Conservation (phyloP, 257 asterid genomes). For the Capsicum chinense region DNA sequence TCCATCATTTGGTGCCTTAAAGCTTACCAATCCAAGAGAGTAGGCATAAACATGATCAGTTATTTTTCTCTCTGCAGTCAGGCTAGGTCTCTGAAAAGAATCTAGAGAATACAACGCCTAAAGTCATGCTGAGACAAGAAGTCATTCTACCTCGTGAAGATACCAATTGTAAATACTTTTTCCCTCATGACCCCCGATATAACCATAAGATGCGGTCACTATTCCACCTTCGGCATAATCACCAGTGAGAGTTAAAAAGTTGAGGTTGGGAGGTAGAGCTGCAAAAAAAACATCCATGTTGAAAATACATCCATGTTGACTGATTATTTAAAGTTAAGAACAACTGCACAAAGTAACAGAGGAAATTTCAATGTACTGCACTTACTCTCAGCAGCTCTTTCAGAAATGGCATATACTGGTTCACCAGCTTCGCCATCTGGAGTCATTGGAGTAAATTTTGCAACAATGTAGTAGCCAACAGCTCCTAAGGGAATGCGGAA, state of each 20-base stretch:
- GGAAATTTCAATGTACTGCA: conserved; percentile 29
- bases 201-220: conserved; percentile 93
- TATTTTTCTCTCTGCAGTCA: conserved; percentile 23
- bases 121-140: conserved; percentile 5
- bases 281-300: conserved; percentile 43
- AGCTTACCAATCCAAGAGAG: conserved; percentile 13
- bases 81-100: conserved; percentile 22
- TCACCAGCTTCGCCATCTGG: conserved; percentile 99
- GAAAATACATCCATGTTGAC: conserved; percentile 30
- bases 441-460: conserved; percentile 94
- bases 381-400: conserved; percentile 78
- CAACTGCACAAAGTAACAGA: not conserved
- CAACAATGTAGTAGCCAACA: conserved; percentile 77
- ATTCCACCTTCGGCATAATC: conserved; percentile 84
- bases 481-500: conserved; percentile 96
- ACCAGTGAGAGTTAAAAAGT: conserved; percentile 89
- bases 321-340: conserved; percentile 26
- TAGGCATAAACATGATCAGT: not conserved
- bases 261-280: conserved; percentile 96
- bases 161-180: conserved; percentile 86
- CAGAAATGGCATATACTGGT: conserved; percentile 82
- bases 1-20: conserved; percentile 21
- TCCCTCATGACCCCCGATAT: conserved; percentile 98
- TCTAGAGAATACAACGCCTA: conserved; percentile 29
- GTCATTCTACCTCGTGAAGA: conserved; percentile 71